Conservation (phyloP, 306 rosid genomes). For the Oxytropis ochrocephala region DNA sequence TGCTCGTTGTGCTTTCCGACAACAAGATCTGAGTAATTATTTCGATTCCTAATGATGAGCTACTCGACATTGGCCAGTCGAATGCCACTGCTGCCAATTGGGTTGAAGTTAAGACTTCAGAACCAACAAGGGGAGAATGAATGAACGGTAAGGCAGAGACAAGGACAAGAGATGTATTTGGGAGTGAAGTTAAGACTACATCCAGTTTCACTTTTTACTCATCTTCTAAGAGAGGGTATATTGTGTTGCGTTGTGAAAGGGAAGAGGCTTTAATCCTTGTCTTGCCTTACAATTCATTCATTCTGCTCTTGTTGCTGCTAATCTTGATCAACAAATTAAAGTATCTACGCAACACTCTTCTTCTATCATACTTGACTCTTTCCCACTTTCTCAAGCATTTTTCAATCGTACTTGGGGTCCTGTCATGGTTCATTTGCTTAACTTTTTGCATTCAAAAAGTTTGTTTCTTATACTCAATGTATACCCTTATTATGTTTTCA, state of each 20-base stretch:
- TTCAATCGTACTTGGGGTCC: conserved; percentile 91
- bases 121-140: too few relatives aligned
- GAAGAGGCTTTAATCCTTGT: too few relatives aligned
- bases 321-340: conserved; percentile 75
- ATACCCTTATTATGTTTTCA: conserved; percentile 86
- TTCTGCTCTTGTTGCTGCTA: conserved; percentile 86
- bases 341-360: conserved; percentile 92
- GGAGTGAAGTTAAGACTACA: conserved; percentile 69
- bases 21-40: conserved; percentile 70
- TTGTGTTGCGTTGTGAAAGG: too few relatives aligned
- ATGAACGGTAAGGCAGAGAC: too few relatives aligned
- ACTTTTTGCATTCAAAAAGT: conserved; percentile 75
- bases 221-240: too few relatives aligned
- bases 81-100: conserved; percentile 92
- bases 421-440: conserved; percentile 85
- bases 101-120: too few relatives aligned
- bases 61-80: conserved; percentile 90
- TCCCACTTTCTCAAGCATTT: conserved; percentile 98
- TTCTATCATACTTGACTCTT: conserved; percentile 80
- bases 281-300: conserved; percentile 72
- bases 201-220: too few relatives aligned
- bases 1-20: conserved; percentile 86
- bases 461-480: conserved; percentile 87
- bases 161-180: conserved; percentile 81
- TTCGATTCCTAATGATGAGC: conserved; percentile 80